A percentile compares a stretch with the other conserved stretches of the same genome.
These are phyloP conservation scores for Aspergillus olivimuriae DNA, from an alignment of 495 filamentous ascomycete genomes.

Conservation along the genomic window DNA sequence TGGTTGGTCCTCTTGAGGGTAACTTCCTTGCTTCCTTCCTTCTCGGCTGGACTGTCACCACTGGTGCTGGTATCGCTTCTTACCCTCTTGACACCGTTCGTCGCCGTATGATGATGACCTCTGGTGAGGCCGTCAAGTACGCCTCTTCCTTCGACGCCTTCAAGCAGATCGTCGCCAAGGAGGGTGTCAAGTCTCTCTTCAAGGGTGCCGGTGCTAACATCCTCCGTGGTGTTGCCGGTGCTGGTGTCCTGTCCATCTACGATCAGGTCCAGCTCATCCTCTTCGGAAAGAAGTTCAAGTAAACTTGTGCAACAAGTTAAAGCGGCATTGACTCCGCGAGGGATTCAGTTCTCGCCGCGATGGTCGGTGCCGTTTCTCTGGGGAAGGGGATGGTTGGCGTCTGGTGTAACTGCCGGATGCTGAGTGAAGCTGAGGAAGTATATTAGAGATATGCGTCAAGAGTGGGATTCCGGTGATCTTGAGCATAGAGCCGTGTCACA, in stretches of 20 bases:
- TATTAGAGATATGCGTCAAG: conserved; percentile 48
- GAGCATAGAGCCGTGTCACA: conserved; percentile 43
- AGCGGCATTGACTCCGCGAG: conserved; percentile 17
- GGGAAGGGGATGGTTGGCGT: conserved; percentile 27
- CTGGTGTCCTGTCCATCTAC: conserved; percentile 99
- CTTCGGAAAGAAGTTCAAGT: conserved; percentile 99
- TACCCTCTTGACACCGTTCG: conserved; percentile 99
- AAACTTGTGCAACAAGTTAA: conserved; percentile 11
- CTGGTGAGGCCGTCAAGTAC: conserved; percentile 97
- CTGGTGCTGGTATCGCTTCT: conserved; percentile 99
- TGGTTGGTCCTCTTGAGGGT: conserved; percentile 84
- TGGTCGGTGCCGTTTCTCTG: conserved; percentile 16
- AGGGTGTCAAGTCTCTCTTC: conserved; percentile 97
- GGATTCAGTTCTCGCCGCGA: conserved; percentile 18
- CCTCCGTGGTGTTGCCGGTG: conserved; percentile 99
- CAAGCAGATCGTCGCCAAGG: conserved; percentile 91
- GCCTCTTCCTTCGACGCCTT: conserved; percentile 87
- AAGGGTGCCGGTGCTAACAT: conserved; percentile 99
- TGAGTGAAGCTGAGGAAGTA: conserved; percentile 27
- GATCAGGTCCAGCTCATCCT: conserved; percentile 97
- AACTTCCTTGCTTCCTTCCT: conserved; percentile 98
- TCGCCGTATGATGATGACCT: conserved; percentile 99
- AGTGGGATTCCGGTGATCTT: conserved; percentile 33
- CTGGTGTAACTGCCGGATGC: conserved; percentile 20
- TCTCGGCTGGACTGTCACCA: conserved; percentile 99